Percentiles rank a stretch among this genome's conserved stretches.
These are phyloP conservation scores for Citrullus colocynthis DNA, from an alignment of 306 rosid genomes.

Conservation along the genomic window DNA sequence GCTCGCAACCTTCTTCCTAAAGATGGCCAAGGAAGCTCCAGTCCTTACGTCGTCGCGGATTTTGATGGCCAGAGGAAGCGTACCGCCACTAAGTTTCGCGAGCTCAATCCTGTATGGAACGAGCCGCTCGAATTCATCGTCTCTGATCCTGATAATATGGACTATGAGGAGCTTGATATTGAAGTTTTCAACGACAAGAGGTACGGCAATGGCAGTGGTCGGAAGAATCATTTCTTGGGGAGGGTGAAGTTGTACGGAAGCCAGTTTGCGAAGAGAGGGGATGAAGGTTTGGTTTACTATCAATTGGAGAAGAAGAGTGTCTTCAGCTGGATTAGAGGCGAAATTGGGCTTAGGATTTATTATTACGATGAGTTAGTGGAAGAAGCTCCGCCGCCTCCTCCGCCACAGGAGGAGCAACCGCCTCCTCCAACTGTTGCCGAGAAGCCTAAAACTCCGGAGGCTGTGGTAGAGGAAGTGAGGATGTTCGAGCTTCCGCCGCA, in stretches of 20 bases:
- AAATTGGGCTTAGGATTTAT: conserved; percentile 50
- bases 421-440: conserved; percentile 18
- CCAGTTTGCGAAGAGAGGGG: conserved; percentile 54
- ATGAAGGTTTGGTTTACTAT: conserved; percentile 51
- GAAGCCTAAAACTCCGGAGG: conserved; percentile 21
- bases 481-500: conserved; percentile 26
- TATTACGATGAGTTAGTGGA: conserved; percentile 50
- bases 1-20: conserved; percentile 87
- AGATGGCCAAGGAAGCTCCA: conserved; percentile 93
- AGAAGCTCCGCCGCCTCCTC: conserved; percentile 20
- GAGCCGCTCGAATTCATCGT: conserved; percentile 66
- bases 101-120: conserved; percentile 77
- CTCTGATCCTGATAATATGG: conserved; percentile 78
- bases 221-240: conserved; percentile 81
- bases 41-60: conserved; percentile 72
- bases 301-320: conserved; percentile 84
- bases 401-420: conserved; percentile 20
- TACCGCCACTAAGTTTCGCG: conserved; percentile 53
- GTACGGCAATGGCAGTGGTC: conserved; percentile 48
- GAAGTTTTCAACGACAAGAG: conserved; percentile 84
- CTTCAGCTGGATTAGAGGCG: conserved; percentile 78
- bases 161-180: conserved; percentile 73
- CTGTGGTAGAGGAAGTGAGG: conserved; percentile 38
- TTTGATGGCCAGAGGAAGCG: conserved; percentile 85
- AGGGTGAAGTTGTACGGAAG: conserved; percentile 69